Evolutionary conservation across 1,284 basidiomycete species (phyloP).

Genomic region (Microbotryum lychnidis-dioicae): DNA sequence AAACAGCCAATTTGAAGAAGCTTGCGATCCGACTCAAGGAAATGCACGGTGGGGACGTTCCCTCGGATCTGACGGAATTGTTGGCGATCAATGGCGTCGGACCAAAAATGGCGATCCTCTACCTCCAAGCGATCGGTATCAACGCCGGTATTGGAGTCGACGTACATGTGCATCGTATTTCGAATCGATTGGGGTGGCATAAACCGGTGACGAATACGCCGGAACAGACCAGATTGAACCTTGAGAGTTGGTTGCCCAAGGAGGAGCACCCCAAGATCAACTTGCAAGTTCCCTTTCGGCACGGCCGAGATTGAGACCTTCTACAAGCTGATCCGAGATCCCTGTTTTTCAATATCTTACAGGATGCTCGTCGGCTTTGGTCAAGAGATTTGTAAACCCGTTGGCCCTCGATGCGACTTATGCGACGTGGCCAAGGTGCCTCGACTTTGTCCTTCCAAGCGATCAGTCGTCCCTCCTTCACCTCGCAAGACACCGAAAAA

Average conservation of each 20-base stretch:
- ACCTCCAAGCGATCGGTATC: conserved; percentile 20
- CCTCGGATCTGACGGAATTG: conserved; percentile 44
- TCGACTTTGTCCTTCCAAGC: conserved; percentile 42
- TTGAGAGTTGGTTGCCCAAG: conserved; percentile 82
- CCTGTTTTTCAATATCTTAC: background rate
- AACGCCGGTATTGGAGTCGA: conserved; percentile 24
- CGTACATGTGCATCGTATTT: conserved; percentile 89
- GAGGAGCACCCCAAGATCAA: conserved; percentile 75
- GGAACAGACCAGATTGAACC: conserved; percentile 77
- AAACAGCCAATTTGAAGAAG: conserved; percentile 33
- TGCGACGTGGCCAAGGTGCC: conserved; percentile 47
- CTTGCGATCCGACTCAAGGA: conserved; percentile 15
- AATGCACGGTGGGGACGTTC: conserved; percentile 58
- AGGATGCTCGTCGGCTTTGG: conserved; percentile 85
- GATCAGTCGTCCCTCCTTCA: conserved; percentile 12
- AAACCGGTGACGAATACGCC: conserved; percentile 70
- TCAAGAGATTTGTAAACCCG: conserved; percentile 75
- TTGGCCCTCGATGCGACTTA: conserved; percentile 71
- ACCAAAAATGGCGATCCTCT: conserved; percentile 77
- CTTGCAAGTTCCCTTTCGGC: conserved; percentile 2
- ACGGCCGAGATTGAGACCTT: no score
- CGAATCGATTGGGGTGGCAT: conserved; percentile 88
- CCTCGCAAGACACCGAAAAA: conserved; percentile 11
- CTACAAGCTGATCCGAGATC: background rate
- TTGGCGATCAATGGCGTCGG: conserved; percentile 79